Evolutionary conservation across 345 rosid genomes (phyloP).

Genomic region (Trapa bicornis): DNA sequence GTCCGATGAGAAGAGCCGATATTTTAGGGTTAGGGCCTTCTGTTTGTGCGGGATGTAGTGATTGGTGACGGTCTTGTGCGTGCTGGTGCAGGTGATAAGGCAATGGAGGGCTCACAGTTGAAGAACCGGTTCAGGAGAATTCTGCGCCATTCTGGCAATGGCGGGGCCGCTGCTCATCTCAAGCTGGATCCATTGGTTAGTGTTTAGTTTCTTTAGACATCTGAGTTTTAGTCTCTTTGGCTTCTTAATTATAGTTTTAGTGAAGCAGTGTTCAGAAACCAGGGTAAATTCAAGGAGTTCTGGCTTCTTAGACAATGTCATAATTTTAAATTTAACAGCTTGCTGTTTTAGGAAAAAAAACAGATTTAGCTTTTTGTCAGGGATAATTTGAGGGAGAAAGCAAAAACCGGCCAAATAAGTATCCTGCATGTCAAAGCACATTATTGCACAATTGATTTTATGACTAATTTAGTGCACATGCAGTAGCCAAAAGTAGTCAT

Average conservation of each 20-base stretch:
- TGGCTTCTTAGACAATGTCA: background rate
- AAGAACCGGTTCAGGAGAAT: slow-evolving; percentile 45
- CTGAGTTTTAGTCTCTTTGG: background rate
- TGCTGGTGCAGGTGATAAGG: background rate
- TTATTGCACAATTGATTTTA: background rate
- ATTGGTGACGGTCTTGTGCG: background rate
- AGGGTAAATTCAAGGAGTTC: background rate
- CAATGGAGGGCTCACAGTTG: slow-evolving; percentile 14
- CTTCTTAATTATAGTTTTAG: background rate
- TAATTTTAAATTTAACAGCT: background rate
- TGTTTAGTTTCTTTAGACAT: slow-evolving; percentile 1
- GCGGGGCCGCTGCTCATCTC: slow-evolving; percentile 23
- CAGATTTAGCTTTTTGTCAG: background rate
- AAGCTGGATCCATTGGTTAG: slow-evolving; percentile 51
- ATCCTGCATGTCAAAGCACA: background rate
- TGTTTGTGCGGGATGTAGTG: background rate
- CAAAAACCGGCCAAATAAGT: background rate
- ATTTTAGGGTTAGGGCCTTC: background rate
- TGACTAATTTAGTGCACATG: background rate
- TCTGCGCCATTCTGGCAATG: slow-evolving; percentile 28
- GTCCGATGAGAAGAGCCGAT: background rate
- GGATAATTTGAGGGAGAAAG: background rate
- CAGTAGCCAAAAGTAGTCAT: background rate
- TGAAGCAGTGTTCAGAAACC: background rate
- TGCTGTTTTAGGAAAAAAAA: background rate